Evolutionary conservation across 2,329 filamentous ascomycete species (phyloP).

Genomic region (Graphiopsis chlorocephala): DNA sequence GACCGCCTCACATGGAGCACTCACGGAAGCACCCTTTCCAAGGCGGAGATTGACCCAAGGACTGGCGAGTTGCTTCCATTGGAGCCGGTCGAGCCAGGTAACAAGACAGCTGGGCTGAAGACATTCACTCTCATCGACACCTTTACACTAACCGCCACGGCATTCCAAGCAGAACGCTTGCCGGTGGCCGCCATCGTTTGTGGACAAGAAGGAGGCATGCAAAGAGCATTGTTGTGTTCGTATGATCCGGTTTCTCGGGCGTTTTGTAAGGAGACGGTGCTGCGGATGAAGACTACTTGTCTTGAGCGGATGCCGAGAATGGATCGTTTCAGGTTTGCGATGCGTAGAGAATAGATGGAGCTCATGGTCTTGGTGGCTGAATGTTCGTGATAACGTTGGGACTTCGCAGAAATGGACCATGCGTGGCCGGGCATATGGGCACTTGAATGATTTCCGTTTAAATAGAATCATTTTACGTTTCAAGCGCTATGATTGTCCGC

Average conservation of each 20-base stretch:
- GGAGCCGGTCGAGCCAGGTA: not conserved
- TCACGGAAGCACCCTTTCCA: not conserved
- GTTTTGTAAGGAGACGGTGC: constrained; percentile 44
- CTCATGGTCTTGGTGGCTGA: too few relatives aligned
- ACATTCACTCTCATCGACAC: constrained; percentile 43
- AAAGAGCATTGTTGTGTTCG: constrained; percentile 45
- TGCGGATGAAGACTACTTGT: constrained; percentile 42
- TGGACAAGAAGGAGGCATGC: constrained; percentile 47
- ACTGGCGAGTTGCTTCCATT: not conserved
- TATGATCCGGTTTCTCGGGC: constrained; percentile 45
- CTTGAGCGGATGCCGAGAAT: constrained; percentile 37
- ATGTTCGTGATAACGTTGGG: too few relatives aligned
- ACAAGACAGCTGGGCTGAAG: not conserved
- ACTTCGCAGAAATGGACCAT: too few relatives aligned
- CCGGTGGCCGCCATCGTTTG: constrained; percentile 45
- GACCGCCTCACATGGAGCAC: constrained; percentile 37
- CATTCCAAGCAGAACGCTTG: constrained; percentile 41
- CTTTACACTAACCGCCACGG: constrained; percentile 43
- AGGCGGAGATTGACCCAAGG: constrained; percentile 24
- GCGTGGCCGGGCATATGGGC: too few relatives aligned
- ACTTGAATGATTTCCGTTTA: too few relatives aligned
- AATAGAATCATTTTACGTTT: too few relatives aligned
- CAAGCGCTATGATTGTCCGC: too few relatives aligned
- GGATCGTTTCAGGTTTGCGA: constrained; percentile 31
- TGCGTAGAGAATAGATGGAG: not conserved